Base-by-base conservation (phyloP, 2,329 filamentous ascomycete species). In the Fusarium sp. region DNA sequence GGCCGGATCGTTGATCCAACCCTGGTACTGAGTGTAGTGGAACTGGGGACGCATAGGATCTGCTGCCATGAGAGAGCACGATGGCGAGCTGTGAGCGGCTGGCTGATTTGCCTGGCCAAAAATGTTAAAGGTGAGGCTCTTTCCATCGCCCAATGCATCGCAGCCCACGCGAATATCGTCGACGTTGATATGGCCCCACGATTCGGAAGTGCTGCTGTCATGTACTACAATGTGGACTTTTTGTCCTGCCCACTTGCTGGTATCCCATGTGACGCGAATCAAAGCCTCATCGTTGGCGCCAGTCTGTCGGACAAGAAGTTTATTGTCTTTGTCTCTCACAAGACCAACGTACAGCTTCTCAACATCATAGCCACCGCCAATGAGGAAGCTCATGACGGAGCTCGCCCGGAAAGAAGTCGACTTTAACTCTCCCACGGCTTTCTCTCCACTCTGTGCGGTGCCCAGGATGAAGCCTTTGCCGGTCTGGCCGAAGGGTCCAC, bases 281-380 rank as follows among this genome's bases (percentile, higher is more conserved):
- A 77, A 34, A 13, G 76, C 74, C 46, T 77, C 76, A 53, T 78
- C 76, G 49, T 77, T 73, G 56, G 61, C 64, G 1, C 71, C 76
- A 9, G 75, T 77, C 65, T 78, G 76, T 55, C 72, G 75, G 51
- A 76, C 58, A 31, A 78, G 65, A 23, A 74, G 4, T 20, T 70
- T 60, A 27, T 64, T 58, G 59, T 76, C 74, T 6, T 55, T 57
- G n/a, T 75, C 75, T 31, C 72, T 59, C 29, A 76, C 71, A 33
- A 78, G 72, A 36, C 67, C 75, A 29, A 77, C 65, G 58, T 76
- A 77, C 14, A 77, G 73, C 14, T 75, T 69, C 8, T 68, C 69
- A 11, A 70, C 71, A 58, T 77, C 75, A 59, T 76, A 77, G n/a
- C 76, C 76, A 10, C 76, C 76, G 46, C 75, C 68, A 40, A 77